These are phyloP conservation scores for Auriscalpium microsporum DNA, from an alignment of 768 basidiomycete genomes.

Conservation along the genomic window DNA sequence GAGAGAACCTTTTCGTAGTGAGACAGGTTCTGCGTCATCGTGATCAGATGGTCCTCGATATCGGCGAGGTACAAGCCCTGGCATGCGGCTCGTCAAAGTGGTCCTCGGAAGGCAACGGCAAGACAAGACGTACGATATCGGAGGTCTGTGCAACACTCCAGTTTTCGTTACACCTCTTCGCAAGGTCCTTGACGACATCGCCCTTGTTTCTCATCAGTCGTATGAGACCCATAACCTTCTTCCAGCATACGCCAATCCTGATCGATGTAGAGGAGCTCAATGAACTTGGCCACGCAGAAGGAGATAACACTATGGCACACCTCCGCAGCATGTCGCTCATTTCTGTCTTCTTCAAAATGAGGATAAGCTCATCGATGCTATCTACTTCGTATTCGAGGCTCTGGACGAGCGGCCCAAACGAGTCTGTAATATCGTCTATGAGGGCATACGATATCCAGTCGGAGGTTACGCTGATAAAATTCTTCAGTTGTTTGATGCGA, in stretches of 20 bases:
- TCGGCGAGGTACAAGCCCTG: conserved; percentile 93
- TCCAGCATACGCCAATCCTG: conserved; percentile 93
- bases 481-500: conserved; percentile 97
- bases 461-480: conserved; percentile 97
- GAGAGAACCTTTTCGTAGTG: conserved; percentile 99
- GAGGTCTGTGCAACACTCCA: conserved; percentile 98
- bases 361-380: conserved; percentile 93
- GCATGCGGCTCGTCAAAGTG: not conserved
- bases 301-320: conserved; percentile 21
- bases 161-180: conserved; percentile 97
- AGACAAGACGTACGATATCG: conserved; percentile 63
- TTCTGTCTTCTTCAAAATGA: conserved; percentile 92
- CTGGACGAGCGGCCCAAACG: conserved; percentile 97
- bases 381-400: conserved; percentile 99
- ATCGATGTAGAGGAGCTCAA: no score
- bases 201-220: conserved; percentile 99
- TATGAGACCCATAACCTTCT: conserved; percentile 98
- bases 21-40: conserved; percentile 99
- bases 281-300: not conserved
- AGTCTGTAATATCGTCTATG: conserved; percentile 99
- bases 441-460: conserved; percentile 99
- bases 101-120: not conserved
- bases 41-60: conserved; percentile 97
- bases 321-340: conserved; percentile 95
- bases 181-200: conserved; percentile 96